A percentile compares a stretch with the other conserved stretches of the same genome.
These are phyloP conservation scores for Penicillium thymicola DNA, from an alignment of 2,329 filamentous ascomycete genomes.

Conservation along the genomic window DNA sequence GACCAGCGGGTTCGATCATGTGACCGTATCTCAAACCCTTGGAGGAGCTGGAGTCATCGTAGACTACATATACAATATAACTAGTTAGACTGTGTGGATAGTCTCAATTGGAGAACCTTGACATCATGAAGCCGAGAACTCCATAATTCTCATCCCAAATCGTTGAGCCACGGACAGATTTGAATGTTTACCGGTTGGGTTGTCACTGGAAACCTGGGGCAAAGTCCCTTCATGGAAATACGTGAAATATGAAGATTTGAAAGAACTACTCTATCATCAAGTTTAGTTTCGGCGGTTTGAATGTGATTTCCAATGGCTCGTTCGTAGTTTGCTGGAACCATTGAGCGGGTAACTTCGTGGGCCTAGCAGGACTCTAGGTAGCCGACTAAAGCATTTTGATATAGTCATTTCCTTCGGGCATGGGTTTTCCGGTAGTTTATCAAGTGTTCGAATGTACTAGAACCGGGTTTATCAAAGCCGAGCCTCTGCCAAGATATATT, in stretches of 20 bases:
- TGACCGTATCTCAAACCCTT: not conserved
- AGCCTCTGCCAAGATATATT: not conserved
- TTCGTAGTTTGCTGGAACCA: no score
- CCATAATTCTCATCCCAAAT: not conserved
- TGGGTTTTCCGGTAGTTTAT: not conserved
- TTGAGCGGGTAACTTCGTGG: not conserved
- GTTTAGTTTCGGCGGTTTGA: not conserved
- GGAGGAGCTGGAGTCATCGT: not conserved
- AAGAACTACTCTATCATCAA: no score
- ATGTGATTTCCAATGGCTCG: not conserved
- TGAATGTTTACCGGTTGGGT: not conserved
- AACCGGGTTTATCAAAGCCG: not conserved
- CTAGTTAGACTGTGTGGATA: no score
- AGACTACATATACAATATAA: not conserved
- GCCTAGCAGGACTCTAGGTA: not conserved
- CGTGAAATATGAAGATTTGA: not conserved
- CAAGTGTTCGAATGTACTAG: not conserved
- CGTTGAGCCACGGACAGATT: not conserved
- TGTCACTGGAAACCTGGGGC: not conserved
- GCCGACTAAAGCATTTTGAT: not conserved
- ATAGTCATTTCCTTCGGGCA: no score
- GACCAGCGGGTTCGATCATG: conserved; percentile 25
- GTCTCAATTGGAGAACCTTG: not conserved
- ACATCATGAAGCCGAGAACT: not conserved
- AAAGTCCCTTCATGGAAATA: not conserved